phyloP scores from a whole-genome alignment of 148 eudicot genomes.

The Fagopyrum esculentum region DNA sequence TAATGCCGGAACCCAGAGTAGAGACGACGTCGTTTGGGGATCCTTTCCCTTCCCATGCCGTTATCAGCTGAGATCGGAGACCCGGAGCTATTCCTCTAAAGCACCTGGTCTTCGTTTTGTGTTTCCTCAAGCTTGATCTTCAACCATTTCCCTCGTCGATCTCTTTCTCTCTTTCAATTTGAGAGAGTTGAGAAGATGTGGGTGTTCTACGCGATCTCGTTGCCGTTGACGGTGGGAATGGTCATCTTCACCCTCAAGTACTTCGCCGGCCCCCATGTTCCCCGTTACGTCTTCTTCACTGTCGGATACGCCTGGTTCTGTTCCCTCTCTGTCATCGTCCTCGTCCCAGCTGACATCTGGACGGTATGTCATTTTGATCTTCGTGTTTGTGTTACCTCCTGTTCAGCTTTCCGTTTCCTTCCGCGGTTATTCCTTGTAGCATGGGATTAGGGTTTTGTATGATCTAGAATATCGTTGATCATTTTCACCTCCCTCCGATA shows the following conservation, averaged over 20 bases:
- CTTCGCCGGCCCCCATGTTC: conserved; percentile 74
- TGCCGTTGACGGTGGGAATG: conserved; percentile 76
- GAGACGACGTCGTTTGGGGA: neutral
- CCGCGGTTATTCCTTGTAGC: neutral
- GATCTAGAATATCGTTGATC: neutral
- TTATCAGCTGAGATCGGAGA: conserved; percentile 5
- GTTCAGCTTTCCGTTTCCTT: neutral
- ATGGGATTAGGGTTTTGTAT: conserved; percentile 9
- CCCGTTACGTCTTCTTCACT: conserved; percentile 61
- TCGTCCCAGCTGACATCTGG: conserved; percentile 96
- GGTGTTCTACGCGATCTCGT: conserved; percentile 80
- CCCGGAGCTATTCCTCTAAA: neutral
- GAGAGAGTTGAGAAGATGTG: conserved; percentile 42
- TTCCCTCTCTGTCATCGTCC: conserved; percentile 79
- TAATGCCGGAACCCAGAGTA: neutral
- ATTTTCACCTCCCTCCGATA: neutral
- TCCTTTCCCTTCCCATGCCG: neutral
- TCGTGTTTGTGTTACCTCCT: neutral
- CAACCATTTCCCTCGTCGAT: neutral
- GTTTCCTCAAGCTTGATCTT: conserved; percentile 4
- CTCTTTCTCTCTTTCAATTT: neutral
- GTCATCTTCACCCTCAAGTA: conserved; percentile 65
- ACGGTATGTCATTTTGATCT: conserved; percentile 37
- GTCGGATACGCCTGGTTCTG: conserved; percentile 97
- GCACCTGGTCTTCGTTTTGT: conserved; percentile 20